phyloP scores from a whole-genome alignment of 805 yeast genomes.

The Komagataella pseudopastoris region DNA sequence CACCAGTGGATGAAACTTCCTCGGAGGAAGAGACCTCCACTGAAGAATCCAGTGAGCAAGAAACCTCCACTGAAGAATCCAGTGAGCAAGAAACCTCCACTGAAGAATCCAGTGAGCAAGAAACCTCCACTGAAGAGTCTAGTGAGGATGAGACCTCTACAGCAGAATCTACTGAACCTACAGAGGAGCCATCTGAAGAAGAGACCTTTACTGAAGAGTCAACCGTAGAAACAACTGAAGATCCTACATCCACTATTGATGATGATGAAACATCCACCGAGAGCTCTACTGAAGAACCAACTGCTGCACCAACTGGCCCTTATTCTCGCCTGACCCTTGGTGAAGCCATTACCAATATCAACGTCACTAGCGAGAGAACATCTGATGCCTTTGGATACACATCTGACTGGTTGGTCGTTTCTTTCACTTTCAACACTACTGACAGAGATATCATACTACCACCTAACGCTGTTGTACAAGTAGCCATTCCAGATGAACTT shows the following conservation, averaged over 20 bases:
- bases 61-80: neutral
- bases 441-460: neutral
- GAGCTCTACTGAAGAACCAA: neutral
- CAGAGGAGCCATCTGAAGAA: too few species aligned
- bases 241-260: neutral
- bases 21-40: neutral
- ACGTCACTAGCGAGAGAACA: neutral
- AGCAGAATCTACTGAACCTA: neutral
- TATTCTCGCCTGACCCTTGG: neutral
- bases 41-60: too few species aligned
- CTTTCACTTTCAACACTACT: neutral
- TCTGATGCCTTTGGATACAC: neutral
- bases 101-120: too few species aligned
- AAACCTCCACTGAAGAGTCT: neutral
- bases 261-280: neutral
- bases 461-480: neutral
- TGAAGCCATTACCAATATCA: neutral
- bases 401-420: neutral
- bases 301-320: neutral
- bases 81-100: too few species aligned
- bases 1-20: neutral
- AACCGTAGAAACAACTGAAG: neutral
- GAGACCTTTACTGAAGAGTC: neutral
- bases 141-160: neutral
- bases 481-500: neutral